These are phyloP conservation scores for Scytalidium lignicola DNA, from an alignment of 2,329 filamentous ascomycete genomes.

Conservation along the genomic window DNA sequence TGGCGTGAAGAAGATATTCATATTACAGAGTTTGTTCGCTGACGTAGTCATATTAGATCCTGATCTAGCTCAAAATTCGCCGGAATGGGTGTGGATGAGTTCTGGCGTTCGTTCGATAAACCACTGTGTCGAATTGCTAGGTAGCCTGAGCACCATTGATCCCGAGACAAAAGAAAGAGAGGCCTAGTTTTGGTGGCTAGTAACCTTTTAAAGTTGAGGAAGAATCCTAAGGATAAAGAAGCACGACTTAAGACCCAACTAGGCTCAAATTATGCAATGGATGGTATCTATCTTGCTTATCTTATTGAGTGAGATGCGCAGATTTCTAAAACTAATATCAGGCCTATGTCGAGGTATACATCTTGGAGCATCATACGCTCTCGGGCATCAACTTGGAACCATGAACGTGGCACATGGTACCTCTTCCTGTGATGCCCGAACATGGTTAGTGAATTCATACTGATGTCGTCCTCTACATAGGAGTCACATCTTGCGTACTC, in stretches of 20 bases:
- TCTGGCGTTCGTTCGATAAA: conserved; percentile 51
- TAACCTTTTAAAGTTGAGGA: conserved; percentile 35
- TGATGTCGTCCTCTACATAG: conserved; percentile 28
- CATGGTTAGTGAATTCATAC: neutral
- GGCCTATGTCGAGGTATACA: conserved; percentile 16
- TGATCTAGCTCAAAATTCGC: conserved; percentile 41
- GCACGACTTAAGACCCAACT: conserved; percentile 42
- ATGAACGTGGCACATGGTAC: conserved; percentile 47
- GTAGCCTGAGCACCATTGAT: conserved; percentile 30
- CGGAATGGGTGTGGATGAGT: conserved; percentile 46
- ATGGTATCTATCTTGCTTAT: neutral
- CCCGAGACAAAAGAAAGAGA: conserved; percentile 19
- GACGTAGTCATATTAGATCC: conserved; percentile 50
- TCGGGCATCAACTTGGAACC: conserved; percentile 37
- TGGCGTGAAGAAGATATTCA: conserved; percentile 5
- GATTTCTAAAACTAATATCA: neutral
- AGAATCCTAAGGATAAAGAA: conserved; percentile 30
- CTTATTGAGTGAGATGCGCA: neutral
- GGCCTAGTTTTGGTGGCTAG: conserved; percentile 38
- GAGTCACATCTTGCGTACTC: conserved; percentile 51
- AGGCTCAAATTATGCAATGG: neutral
- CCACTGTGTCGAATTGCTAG: conserved; percentile 50
- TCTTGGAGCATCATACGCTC: conserved; percentile 29
- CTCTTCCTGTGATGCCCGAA: neutral
- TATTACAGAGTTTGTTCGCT: conserved; percentile 33